Evolutionary conservation across 2,329 filamentous ascomycete species (phyloP), one percentile per base, ranked within the genome.

Genomic region (Neofusicoccum parvum): DNA sequence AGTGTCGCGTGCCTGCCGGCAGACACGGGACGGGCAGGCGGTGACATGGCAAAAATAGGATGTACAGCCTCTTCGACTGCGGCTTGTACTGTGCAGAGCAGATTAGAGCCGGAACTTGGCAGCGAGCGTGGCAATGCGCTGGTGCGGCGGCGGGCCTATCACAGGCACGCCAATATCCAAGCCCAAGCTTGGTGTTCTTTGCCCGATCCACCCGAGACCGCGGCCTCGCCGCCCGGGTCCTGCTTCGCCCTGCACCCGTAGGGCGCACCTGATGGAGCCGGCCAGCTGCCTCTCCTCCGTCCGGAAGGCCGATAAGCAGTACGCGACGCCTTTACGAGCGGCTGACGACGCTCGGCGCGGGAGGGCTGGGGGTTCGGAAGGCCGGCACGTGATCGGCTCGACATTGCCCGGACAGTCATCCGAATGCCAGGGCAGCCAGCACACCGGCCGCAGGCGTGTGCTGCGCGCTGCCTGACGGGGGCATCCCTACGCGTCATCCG

Each of bases 41-140:
- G 53, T 58, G 53, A 34, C n/a, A 45, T 14, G 14, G 39, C 39
- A 58, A 58, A 58, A 58, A 58, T 58, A 58, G 53, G 14, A 58
- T 45, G 53, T 58, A 58, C 53, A 58, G 53, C 53, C 53, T 58
- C 53, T 10, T 27, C 20, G 23, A 27, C 37, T 58, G 53, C 53
- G 39, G 53, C 53, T 34, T 34, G 20, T 11, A 34, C 5, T 34
- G 32, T 14, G 17, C 4, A 6, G 3, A 1, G 23, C 9, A 27
- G 23, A 45, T 43, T 45, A 14, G 20, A 32, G 37, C 7, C 20
- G 14, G 23, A 41, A 12, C 53, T 58, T 58, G 53, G 53, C 53
- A 2, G 2, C 15, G 23, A 45, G 53, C 37, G 39, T 58, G 53
- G 53, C 53, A 43, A 12, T 43, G 37, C 7, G 50, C n/a, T 39